These are phyloP conservation scores for Naematelia aurantialba DNA, from an alignment of 768 basidiomycete species.

Conservation along the genomic window DNA sequence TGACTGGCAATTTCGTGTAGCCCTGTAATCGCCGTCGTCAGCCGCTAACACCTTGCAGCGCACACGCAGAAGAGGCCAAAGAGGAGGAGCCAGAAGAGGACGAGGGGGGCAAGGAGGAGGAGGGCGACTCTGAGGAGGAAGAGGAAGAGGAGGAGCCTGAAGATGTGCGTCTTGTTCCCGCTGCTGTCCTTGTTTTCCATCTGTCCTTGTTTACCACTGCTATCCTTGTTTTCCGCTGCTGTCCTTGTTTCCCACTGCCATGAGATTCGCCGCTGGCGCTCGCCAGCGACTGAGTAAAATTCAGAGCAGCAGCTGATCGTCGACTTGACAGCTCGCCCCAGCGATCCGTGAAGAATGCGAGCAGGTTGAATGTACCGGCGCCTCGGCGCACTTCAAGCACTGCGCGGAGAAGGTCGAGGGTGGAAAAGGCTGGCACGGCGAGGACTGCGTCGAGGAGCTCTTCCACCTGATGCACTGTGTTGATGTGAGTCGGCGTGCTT, in stretches of 20 bases:
- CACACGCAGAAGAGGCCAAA: slow-evolving; percentile 41
- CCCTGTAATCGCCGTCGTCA: too few species aligned
- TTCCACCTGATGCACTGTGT: slow-evolving; percentile 87
- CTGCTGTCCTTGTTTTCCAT: not conserved
- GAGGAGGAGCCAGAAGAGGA: slow-evolving; percentile 51
- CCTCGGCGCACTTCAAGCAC: slow-evolving; percentile 79
- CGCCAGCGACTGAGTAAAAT: too few species aligned
- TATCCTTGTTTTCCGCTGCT: not conserved
- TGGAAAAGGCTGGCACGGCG: slow-evolving; percentile 79
- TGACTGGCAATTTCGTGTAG: too few species aligned
- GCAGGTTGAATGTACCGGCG: slow-evolving; percentile 62
- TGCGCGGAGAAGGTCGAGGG: slow-evolving; percentile 81
- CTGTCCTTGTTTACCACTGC: not conserved
- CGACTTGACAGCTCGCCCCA: slow-evolving; percentile 67
- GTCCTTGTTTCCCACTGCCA: not conserved
- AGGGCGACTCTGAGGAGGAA: slow-evolving; percentile 58
- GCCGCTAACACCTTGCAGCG: slow-evolving; percentile 27
- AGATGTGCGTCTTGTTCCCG: slow-evolving; percentile 60
- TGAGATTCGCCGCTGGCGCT: not conserved
- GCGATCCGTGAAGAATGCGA: slow-evolving; percentile 72
- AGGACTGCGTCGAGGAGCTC: slow-evolving; percentile 68
- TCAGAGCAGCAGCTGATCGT: too few species aligned
- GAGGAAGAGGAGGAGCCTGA: slow-evolving; percentile 67
- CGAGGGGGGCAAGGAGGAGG: slow-evolving; percentile 51
- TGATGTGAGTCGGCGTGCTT: slow-evolving; percentile 59